Evolutionary conservation across 495 filamentous ascomycete species (phyloP).

Genomic region (Aspergillus hancockii): DNA sequence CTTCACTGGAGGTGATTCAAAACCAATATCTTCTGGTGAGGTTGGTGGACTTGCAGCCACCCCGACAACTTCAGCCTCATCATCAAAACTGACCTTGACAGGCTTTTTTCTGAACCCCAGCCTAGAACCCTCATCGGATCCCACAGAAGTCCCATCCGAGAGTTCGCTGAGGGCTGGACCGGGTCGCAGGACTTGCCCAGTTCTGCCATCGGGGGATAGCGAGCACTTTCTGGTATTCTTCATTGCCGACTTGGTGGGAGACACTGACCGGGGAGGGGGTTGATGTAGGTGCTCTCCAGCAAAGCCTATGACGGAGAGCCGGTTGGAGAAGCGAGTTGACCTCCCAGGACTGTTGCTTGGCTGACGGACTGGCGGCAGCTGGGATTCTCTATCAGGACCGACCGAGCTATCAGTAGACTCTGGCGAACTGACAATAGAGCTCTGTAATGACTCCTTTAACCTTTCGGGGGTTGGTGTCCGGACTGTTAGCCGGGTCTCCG

Average conservation of each 20-base stretch:
- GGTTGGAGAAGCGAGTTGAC: conserved; percentile 71
- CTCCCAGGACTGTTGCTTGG: conserved; percentile 66
- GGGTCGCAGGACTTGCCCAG: conserved; percentile 21
- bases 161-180: conserved; percentile 55
- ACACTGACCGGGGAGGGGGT: conserved; percentile 77
- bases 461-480: conserved; percentile 20
- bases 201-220: conserved; percentile 46
- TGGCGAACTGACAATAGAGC: conserved; percentile 22
- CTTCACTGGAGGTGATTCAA: conserved; percentile 51
- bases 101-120: conserved; percentile 61
- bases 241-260: conserved; percentile 83
- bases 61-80: conserved; percentile 63
- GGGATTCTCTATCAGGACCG: conserved; percentile 10
- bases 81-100: conserved; percentile 85
- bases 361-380: conserved; percentile 27
- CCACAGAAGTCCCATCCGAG: conserved; percentile 59
- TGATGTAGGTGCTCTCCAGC: conserved; percentile 59
- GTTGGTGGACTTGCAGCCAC: conserved; percentile 55
- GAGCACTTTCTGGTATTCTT: conserved; percentile 63
- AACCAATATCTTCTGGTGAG: conserved; percentile 48
- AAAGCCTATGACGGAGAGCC: conserved; percentile 51
- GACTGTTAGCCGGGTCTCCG: conserved; percentile 16
- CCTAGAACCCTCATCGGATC: conserved; percentile 59
- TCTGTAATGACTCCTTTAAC: conserved; percentile 5
- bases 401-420: conserved; percentile 9